Conservation (phyloP, 345 rosid genomes). For the Citrus mangshanensis region DNA sequence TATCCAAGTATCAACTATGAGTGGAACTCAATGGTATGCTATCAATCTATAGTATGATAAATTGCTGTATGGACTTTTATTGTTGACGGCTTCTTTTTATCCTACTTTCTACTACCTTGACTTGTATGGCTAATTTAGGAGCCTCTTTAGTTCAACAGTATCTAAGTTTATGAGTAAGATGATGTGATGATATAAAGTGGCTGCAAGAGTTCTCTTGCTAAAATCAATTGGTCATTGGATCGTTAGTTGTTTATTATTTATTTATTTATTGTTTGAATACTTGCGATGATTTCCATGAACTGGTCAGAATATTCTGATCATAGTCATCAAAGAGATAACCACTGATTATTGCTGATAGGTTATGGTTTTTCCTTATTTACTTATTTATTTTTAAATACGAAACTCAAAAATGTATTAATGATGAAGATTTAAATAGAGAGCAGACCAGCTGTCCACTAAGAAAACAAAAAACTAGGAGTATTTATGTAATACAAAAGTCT, state of each 20-base stretch:
- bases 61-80: slow-evolving; percentile 8
- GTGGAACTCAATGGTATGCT: slow-evolving; percentile 90
- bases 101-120: slow-evolving; percentile 1
- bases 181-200: neutral
- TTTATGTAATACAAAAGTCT: no score
- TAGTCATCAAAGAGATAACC: neutral
- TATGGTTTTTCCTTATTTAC: neutral
- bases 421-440: no score
- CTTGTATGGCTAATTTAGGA: neutral
- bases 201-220: neutral
- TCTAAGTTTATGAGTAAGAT: neutral
- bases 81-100: slow-evolving; percentile 2
- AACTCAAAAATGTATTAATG: no score
- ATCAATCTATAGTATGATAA: slow-evolving; percentile 11
- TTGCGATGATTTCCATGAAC: neutral
- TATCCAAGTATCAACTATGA: slow-evolving; percentile 53
- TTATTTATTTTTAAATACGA: no score
- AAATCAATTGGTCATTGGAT: neutral
- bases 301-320: neutral
- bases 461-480: no score
- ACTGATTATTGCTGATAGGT: neutral
- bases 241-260: neutral
- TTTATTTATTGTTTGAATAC: neutral
- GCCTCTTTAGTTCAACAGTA: neutral
- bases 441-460: no score